Conservation (phyloP, 306 rosid species). For the Carpinus viminea region DNA sequence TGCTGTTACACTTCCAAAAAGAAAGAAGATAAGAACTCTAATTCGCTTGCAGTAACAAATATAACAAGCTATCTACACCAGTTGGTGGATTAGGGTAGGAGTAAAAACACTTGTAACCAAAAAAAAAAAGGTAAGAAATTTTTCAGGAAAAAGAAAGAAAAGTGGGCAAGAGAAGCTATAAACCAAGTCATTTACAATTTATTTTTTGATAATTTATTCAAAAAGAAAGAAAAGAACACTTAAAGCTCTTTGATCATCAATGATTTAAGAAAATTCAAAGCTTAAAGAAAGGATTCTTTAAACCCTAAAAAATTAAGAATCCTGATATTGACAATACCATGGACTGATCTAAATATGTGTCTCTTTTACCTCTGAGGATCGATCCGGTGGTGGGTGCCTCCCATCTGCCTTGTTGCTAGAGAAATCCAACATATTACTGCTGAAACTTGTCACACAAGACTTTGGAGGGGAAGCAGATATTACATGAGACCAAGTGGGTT, state of each 20-base stretch:
- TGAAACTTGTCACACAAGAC: slow-evolving; percentile 78
- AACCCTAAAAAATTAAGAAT: slow-evolving; percentile 2
- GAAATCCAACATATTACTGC: slow-evolving; percentile 83
- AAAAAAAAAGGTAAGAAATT: not conserved
- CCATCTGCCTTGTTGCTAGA: slow-evolving; percentile 51
- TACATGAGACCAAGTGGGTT: slow-evolving; percentile 55
- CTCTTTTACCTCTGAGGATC: slow-evolving; percentile 71
- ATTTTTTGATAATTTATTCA: slow-evolving; percentile 5
- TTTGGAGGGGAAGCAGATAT: slow-evolving; percentile 55
- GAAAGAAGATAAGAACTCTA: slow-evolving; percentile 5
- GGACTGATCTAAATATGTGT: not conserved
- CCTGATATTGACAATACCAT: not conserved
- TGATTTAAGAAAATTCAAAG: not conserved
- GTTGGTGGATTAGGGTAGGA: not conserved
- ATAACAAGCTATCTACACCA: too few relatives aligned
- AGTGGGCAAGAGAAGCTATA: not conserved
- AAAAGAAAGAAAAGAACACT: not conserved
- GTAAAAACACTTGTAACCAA: not conserved
- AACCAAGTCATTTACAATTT: not conserved
- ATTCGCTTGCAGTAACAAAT: not conserved
- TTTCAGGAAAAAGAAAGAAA: not conserved
- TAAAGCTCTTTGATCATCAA: not conserved
- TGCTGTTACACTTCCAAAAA: slow-evolving; percentile 70
- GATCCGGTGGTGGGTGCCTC: slow-evolving; percentile 60
- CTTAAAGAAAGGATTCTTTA: not conserved